phyloP scores from a whole-genome alignment of 2,329 filamentous ascomycete species.

The Trichoderma harzianum region DNA sequence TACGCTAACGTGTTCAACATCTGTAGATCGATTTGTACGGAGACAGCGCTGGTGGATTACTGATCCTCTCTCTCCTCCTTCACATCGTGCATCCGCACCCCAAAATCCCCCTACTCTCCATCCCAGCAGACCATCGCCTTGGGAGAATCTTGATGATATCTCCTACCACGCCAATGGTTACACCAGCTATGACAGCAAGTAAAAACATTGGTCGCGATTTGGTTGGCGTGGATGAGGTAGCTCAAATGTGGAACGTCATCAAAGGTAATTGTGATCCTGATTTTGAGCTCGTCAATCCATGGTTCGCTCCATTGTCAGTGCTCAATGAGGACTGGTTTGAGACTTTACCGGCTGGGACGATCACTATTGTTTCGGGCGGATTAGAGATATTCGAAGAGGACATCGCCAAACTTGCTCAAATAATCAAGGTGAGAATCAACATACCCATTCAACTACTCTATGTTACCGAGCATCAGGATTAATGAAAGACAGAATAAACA shows the following conservation, averaged over 20 bases:
- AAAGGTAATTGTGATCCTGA: not conserved
- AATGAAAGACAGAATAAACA: not conserved
- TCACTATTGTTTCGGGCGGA: not conserved
- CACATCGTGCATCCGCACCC: not conserved
- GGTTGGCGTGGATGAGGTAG: not conserved
- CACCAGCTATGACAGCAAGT: not conserved
- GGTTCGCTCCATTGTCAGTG: not conserved
- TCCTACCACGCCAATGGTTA: not conserved
- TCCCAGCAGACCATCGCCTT: not conserved
- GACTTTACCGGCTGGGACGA: not conserved
- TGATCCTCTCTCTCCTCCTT: not conserved
- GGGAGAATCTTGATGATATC: not conserved
- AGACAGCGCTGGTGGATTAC: not conserved
- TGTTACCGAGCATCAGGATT: not conserved
- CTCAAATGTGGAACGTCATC: not conserved
- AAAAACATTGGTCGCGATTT: not conserved
- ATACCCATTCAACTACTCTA: not conserved
- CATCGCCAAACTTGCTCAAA: not conserved
- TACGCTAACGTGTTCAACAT: not conserved
- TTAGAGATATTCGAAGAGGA: not conserved
- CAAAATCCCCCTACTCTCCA: not conserved
- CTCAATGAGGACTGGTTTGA: not conserved
- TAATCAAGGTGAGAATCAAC: not conserved
- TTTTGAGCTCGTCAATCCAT: not conserved
- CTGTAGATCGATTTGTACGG: not conserved